These are phyloP conservation scores for Lyophyllum decastes DNA, from an alignment of 768 basidiomycete species.

Conservation along the genomic window DNA sequence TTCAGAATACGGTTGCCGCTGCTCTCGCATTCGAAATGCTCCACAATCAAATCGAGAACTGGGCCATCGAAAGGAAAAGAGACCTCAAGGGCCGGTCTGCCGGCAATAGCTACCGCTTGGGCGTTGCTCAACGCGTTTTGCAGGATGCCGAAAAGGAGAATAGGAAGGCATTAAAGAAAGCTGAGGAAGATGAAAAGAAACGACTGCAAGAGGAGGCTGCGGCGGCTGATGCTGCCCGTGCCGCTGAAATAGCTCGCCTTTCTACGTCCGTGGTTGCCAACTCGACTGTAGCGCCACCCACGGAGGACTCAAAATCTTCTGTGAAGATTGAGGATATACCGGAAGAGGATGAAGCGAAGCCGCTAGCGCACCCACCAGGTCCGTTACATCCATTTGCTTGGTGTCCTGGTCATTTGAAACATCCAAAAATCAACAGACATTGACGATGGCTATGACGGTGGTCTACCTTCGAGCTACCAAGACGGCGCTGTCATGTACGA, in stretches of 20 bases:
- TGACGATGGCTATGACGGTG: no score
- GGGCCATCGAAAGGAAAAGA: neutral
- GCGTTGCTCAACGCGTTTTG: neutral
- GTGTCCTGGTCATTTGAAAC: no score
- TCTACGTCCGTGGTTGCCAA: neutral
- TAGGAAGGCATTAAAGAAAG: neutral
- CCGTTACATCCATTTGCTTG: no score
- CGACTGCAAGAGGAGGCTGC: conserved; percentile 1
- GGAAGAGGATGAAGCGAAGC: neutral
- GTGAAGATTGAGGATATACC: conserved; percentile 1
- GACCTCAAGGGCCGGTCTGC: conserved; percentile 5
- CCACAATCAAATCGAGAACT: conserved; percentile 7
- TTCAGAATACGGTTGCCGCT: conserved; percentile 6
- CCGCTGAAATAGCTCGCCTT: conserved; percentile 8
- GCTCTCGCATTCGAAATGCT: conserved; percentile 10
- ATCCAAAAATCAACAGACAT: no score
- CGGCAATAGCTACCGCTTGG: conserved; percentile 1
- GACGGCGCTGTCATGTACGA: neutral
- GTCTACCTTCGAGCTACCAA: neutral
- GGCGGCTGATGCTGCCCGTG: conserved; percentile 1
- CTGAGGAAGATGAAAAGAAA: neutral
- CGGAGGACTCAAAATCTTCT: neutral
- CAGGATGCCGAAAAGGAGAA: neutral
- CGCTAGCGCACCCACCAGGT: neutral
- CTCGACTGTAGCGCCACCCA: neutral